A percentile compares a stretch with the other conserved stretches of the same genome.
Evolutionary conservation across 2,329 filamentous ascomycete species (phyloP).

Genomic region (Pseudogymnoascus sp.): DNA sequence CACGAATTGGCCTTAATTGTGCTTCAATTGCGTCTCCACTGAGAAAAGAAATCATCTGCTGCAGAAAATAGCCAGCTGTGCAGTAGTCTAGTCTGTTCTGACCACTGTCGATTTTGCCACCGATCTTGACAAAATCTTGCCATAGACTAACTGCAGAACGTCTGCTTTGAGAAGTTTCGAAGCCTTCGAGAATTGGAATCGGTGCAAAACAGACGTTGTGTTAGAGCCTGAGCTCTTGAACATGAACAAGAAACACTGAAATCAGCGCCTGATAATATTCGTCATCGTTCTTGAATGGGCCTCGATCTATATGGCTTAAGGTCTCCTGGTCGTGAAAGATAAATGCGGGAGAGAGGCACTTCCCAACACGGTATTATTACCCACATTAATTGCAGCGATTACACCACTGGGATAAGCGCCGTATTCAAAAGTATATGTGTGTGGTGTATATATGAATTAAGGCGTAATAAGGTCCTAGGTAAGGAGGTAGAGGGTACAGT

Average conservation of each 20-base stretch:
- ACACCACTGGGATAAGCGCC: no score
- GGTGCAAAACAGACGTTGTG: slow-evolving; percentile 29
- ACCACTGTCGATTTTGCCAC: slow-evolving; percentile 24
- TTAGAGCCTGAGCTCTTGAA: slow-evolving; percentile 25
- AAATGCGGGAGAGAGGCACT: slow-evolving; percentile 13
- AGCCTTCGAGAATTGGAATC: slow-evolving; percentile 25
- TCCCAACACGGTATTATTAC: slow-evolving; percentile 13
- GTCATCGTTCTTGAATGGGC: slow-evolving; percentile 25
- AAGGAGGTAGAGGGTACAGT: no score
- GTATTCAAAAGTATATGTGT: no score
- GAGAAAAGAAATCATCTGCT: slow-evolving; percentile 25
- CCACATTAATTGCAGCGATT: no score
- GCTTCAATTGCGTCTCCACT: not conserved
- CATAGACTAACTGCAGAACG: slow-evolving; percentile 16
- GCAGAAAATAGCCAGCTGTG: slow-evolving; percentile 22
- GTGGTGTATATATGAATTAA: no score
- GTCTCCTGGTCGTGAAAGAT: not conserved
- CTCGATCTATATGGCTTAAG: slow-evolving; percentile 21
- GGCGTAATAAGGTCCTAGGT: no score
- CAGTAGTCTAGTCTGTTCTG: slow-evolving; percentile 25
- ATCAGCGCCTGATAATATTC: slow-evolving; percentile 26
- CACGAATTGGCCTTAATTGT: not conserved
- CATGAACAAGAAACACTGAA: slow-evolving; percentile 23
- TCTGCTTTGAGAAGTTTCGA: slow-evolving; percentile 21
- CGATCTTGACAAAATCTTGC: slow-evolving; percentile 22